A percentile compares a stretch with the other conserved stretches of the same genome.
phyloP scores from a whole-genome alignment of 2,329 filamentous ascomycete species.

The Claviceps sp. region DNA sequence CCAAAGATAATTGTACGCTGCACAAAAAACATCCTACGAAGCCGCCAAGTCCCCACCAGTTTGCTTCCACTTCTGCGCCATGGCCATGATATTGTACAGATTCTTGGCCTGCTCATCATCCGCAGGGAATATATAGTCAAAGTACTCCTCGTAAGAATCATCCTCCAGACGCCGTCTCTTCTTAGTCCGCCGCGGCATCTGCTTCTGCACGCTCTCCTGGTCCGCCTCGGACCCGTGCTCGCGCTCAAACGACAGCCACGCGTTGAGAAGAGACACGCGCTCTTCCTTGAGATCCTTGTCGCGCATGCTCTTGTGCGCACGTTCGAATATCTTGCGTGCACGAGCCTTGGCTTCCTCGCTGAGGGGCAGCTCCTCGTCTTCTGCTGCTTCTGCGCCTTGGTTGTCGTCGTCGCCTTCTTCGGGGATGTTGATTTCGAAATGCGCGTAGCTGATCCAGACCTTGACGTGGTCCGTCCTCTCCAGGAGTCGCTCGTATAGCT shows the following conservation, averaged over 20 bases:
- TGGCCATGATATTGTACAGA: slow-evolving; percentile 69
- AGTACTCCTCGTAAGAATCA: slow-evolving; percentile 84
- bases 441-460: slow-evolving; percentile 98
- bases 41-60: slow-evolving; percentile 25
- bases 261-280: slow-evolving; percentile 79
- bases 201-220: slow-evolving; percentile 69
- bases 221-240: slow-evolving; percentile 67
- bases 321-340: slow-evolving; percentile 71
- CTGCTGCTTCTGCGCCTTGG: slow-evolving; percentile 24
- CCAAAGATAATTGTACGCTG: background rate
- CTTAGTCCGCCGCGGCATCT: slow-evolving; percentile 91
- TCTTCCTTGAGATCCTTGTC: slow-evolving; percentile 86
- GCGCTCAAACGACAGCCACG: slow-evolving; percentile 85
- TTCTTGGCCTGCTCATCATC: slow-evolving; percentile 81
- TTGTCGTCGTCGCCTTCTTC: slow-evolving; percentile 45
- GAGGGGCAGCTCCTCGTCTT: slow-evolving; percentile 52
- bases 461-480: slow-evolving; percentile 97
- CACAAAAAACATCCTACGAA: slow-evolving; percentile 3
- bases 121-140: slow-evolving; percentile 93
- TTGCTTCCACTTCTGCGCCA: slow-evolving; percentile 79
- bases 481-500: slow-evolving; percentile 78
- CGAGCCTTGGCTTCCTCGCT: slow-evolving; percentile 73
- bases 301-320: slow-evolving; percentile 77
- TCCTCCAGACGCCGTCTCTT: slow-evolving; percentile 85
- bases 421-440: slow-evolving; percentile 91